Base-by-base conservation (phyloP, 2,329 filamentous ascomycete genomes). In the Diplodia sapinea region DNA sequence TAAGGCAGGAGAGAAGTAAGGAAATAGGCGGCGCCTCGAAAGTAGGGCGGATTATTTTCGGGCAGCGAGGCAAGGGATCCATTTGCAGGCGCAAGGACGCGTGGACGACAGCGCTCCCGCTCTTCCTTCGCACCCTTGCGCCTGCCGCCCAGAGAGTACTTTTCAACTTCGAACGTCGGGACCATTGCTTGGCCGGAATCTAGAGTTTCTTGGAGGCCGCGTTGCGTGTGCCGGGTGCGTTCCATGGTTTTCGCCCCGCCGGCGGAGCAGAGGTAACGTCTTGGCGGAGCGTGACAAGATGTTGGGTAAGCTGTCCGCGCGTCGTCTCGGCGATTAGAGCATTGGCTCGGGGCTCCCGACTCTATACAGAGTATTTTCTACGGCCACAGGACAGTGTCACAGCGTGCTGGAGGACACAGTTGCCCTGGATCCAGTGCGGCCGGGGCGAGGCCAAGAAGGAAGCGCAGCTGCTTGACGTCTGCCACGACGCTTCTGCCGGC, bases 131-230 rank as follows among this genome's bases (percentile, higher is more conserved):
- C 33, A 11, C 54, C 23, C 29, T n/a, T 29, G 23, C 51, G 23
- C 51, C 23, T 15, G 23, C 13, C 23, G 26, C 17, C 12, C 31
- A 29, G 29, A 2, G 17, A 56, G 7, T 13, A 38, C 20, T 47
- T 17, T 31, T 43, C 57, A 61, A 61, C 57, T 13, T 61, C 57
- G 40, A 61, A 61, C 57, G 57, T 61, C 57, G 31, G 57, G 47
- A 61, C 17, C 2, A 17, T 23, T 61, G 57, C 57, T 61, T 61
- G 57, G 57, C 57, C 20, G 20, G 40, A 33, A 40, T 61, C 57
- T 61, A 61, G 57, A 49, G 57, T 59, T 59, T 47, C 55, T 59
- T 59, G 55, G 55, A 59, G 12, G 23, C 23, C 23, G 55, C 55
- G 33, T 57, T 57, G 55, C 55, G 29, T 57, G 55, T 49, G 56